Evolutionary conservation across 2,329 filamentous ascomycete species (phyloP).

Genomic region (Ophiostoma populinum): DNA sequence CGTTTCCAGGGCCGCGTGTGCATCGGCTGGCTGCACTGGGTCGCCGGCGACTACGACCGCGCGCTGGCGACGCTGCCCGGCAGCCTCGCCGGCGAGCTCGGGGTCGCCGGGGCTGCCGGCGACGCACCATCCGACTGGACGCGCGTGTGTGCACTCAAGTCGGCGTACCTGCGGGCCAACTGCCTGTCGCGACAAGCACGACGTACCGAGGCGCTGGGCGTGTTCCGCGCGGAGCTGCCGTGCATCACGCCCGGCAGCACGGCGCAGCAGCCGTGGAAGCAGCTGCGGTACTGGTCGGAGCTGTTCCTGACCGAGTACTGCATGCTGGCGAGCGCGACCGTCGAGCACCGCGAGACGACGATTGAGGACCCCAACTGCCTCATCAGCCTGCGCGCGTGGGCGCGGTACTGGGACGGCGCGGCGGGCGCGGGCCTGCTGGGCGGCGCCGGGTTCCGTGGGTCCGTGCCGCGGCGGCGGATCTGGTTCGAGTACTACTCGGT

Average conservation of each 20-base stretch:
- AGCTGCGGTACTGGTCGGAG: constrained; percentile 65
- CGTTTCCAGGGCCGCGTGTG: constrained; percentile 68
- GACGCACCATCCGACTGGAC: constrained; percentile 55
- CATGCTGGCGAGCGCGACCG: constrained; percentile 45
- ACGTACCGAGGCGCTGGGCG: constrained; percentile 41
- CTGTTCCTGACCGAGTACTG: constrained; percentile 60
- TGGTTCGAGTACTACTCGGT: constrained; percentile 78
- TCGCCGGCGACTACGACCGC: constrained; percentile 47
- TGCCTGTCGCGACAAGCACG: constrained; percentile 33
- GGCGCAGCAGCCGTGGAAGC: constrained; percentile 36
- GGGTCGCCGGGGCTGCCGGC: constrained; percentile 21
- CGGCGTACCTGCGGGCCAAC: constrained; percentile 59
- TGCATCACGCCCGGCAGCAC: constrained; percentile 38
- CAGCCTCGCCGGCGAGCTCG: constrained; percentile 34
- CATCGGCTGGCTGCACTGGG: constrained; percentile 73
- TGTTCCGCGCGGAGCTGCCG: constrained; percentile 48
- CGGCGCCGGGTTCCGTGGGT: constrained; percentile 39
- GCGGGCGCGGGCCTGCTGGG: constrained; percentile 29
- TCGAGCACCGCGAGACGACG: constrained; percentile 31
- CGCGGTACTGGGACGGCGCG: constrained; percentile 44
- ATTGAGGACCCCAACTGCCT: constrained; percentile 36
- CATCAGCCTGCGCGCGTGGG: constrained; percentile 48
- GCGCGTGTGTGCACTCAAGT: constrained; percentile 63
- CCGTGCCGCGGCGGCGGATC: constrained; percentile 46
- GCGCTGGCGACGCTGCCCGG: constrained; percentile 46